Evolutionary conservation across 768 basidiomycete genomes (phyloP), one percentile per base, ranked within the genome.

Genomic region (Psilocybe sp.): DNA sequence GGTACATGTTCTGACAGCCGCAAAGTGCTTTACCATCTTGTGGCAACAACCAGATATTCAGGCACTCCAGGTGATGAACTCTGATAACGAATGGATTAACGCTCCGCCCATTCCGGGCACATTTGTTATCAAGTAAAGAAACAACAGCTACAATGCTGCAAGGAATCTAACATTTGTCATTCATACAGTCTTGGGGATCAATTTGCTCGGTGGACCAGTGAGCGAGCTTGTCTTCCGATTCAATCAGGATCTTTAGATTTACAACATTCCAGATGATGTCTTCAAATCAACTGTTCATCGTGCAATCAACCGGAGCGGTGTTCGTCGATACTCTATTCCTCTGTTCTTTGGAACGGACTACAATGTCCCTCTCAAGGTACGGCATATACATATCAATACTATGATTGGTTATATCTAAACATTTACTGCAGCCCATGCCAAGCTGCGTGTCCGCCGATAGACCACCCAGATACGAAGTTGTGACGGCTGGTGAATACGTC

Each of bases 271-370:
- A 95, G 90, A 95, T 59, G 91, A 89, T 58, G 74, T 92, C 37
- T 96, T 94, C 79, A 91, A 89, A 58, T 93, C 90, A 0, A 95
- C 93, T 0, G 75, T 88, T 1, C 95, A 98, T 65, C 82, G 94
- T 39, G 94, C 86, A 1, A 76, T 91, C 56, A 93, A 94, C 57
- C 74, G 82, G 38, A 82, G 81, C 18, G 87, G 89, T 4, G 69
- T 74, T 23, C 70, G 74, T 15, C 78, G 94, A 19, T 94, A 89
- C 65, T 92, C 90, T 0, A 89, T 94, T 16, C 92, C 94, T 0
- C 71, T 94, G 20, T 96, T 97, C 71, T 93, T 94, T 55, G 92
- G 94, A 2, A 87, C 85, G 11, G 90, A 95, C 62, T 92, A 93
- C 61, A 80, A 94, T 54, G 89, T 93, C 4, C 72, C 69, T 47